phyloP scores from a whole-genome alignment of 495 filamentous ascomycete species.

The Lasiosphaeriaceae sp. region DNA sequence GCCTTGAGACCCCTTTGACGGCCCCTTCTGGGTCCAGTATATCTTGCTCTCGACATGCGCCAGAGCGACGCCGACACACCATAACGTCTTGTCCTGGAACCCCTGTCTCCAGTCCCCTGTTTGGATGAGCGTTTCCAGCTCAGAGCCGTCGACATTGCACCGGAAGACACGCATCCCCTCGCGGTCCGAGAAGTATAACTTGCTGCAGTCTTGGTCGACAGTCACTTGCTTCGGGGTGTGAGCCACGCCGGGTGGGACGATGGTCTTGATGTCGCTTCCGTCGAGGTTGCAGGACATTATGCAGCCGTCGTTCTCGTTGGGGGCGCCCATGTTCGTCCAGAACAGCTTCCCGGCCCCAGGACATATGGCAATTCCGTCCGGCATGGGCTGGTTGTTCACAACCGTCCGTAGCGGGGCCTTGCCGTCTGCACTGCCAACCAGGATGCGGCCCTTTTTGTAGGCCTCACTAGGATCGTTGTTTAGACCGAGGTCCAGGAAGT shows the following conservation, averaged over 20 bases:
- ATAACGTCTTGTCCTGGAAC: constrained; percentile 33
- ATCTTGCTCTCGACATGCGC: constrained; percentile 33
- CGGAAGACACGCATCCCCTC: constrained; percentile 49
- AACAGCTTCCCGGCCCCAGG: constrained; percentile 35
- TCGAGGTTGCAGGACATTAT: constrained; percentile 44
- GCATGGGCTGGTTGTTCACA: constrained; percentile 25
- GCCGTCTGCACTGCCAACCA: constrained; percentile 24
- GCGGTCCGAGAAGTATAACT: constrained; percentile 52
- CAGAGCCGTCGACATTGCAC: constrained; percentile 42
- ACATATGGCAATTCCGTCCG: constrained; percentile 47
- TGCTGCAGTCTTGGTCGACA: constrained; percentile 22
- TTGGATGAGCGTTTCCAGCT: constrained; percentile 40
- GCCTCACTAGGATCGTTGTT: constrained; percentile 11
- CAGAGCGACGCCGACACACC: constrained; percentile 53
- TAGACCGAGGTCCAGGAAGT: constrained; percentile 23
- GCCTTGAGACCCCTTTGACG: constrained; percentile 41
- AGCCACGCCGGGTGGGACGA: constrained; percentile 33
- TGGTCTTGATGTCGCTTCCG: constrained; percentile 31
- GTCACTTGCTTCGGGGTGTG: constrained; percentile 55
- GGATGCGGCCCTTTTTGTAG: constrained; percentile 21
- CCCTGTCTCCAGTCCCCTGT: constrained; percentile 26
- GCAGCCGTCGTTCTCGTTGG: constrained; percentile 37
- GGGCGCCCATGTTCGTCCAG: constrained; percentile 49
- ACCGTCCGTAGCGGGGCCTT: constrained; percentile 17
- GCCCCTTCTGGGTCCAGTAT: constrained; percentile 59